These are phyloP conservation scores for Sequoiadendron giganteum DNA, from an alignment of 75 land plant species.

Conservation along the genomic window DNA sequence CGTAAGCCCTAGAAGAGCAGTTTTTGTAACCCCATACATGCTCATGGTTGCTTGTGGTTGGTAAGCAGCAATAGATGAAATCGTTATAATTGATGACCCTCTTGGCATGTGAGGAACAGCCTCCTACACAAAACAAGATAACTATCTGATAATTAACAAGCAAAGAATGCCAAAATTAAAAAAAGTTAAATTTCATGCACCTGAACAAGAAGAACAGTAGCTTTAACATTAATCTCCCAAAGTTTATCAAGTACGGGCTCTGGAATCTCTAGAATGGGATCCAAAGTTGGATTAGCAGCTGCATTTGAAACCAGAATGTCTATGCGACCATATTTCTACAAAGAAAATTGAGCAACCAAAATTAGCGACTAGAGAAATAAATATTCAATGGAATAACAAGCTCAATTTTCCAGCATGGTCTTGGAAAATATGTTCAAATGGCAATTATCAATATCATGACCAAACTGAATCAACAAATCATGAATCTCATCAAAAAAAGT, in stretches of 20 bases:
- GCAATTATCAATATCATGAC: not conserved
- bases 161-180: not conserved
- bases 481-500: not conserved
- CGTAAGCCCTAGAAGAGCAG: slow-evolving; percentile 92
- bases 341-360: not conserved
- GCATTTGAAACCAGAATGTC: slow-evolving; percentile 96
- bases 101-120: slow-evolving; percentile 70
- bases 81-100: slow-evolving; percentile 78
- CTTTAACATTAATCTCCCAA: slow-evolving; percentile 93
- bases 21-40: slow-evolving; percentile 97
- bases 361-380: not conserved
- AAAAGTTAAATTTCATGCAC: slow-evolving; percentile 22
- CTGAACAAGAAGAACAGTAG: slow-evolving; percentile 77
- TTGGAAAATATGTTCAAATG: not conserved
- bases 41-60: slow-evolving; percentile 49
- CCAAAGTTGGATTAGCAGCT: slow-evolving; percentile 83
- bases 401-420: no score
- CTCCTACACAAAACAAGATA: slow-evolving; percentile 45
- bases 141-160: not conserved
- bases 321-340: slow-evolving; percentile 90
- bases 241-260: slow-evolving; percentile 90
- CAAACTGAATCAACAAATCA: not conserved
- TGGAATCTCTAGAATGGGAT: slow-evolving; percentile 51
- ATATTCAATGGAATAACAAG: not conserved
- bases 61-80: slow-evolving; percentile 78